Evolutionary conservation across 371 early-diverging fungal genomes (phyloP), one percentile per base, ranked within the genome.

Genomic region (Circinella umbellata): DNA sequence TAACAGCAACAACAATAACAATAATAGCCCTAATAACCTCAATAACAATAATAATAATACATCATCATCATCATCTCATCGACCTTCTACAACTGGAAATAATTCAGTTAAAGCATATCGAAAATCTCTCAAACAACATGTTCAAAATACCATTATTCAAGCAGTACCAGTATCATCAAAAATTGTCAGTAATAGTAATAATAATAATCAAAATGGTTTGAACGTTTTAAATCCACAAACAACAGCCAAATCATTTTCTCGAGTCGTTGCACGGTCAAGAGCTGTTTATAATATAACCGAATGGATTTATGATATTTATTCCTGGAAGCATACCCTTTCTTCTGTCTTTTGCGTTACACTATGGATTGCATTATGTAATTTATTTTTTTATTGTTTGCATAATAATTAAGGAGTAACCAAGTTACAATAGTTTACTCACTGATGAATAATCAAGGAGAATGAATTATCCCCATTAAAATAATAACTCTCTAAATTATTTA

Each of bases 241-340:
- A 10, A 80, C 80, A 0, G 80, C 82, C 27, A 80, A 80, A 61
- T 72, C 76, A 27, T 82, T 82, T 49, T 73, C 82, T 3, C 71
- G 82, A 37, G 46, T 82, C 14, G 82, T 82, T 4, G 78, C 82
- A 14, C 73, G 82, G 14, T 82, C 81, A 37, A 74, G 67, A 34
- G 77, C 74, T 2, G 73, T 79, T 53, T 81, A 77, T 66, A 73
- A 72, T 57, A 6, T 75, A 10, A 75, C 54, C 15, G 60, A 68
- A 13, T 64, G 42, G 17, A 46, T 70, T 27, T 68, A 79, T 64
- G 76, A 79, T 59, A 73, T 81, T 27, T 81, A 81, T 53, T 65
- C 55, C 27, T 80, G 82, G 82, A 70, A 76, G 57, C 69, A 66
- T 34, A 70, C 59, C 14, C 36, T 27, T 1, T 18, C 67, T 53